phyloP scores from a whole-genome alignment of 1,284 basidiomycete genomes.

The Fistulinella cinereoalba region DNA sequence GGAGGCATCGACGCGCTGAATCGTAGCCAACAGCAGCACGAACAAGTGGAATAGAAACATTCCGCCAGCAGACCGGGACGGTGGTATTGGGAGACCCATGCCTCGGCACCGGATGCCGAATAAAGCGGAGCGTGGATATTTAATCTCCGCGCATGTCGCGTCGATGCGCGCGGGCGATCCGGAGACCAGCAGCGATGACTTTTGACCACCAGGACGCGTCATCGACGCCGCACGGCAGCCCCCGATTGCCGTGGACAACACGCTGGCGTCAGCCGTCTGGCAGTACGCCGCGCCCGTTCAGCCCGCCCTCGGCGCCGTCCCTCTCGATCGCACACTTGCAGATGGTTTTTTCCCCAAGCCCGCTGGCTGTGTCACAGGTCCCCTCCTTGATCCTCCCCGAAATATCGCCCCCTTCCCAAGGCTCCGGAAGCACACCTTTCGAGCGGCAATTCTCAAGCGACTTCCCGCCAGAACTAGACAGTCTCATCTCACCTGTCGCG shows the following conservation, averaged over 20 bases:
- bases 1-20: conserved; percentile 39
- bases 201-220: no score
- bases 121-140: conserved; percentile 16
- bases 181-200: no score
- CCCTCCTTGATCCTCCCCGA: conserved; percentile 18
- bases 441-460: conserved; percentile 27
- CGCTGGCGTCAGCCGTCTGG: conserved; percentile 2
- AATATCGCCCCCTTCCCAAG: conserved; percentile 30
- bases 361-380: conserved; percentile 20
- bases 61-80: no score
- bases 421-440: conserved; percentile 27
- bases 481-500: conserved; percentile 24
- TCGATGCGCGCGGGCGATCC: no score
- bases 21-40: conserved; percentile 17
- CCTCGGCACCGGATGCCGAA: conserved; percentile 24
- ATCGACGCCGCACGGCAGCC: no score
- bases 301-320: conserved; percentile 15
- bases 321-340: conserved; percentile 6
- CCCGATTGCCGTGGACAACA: no score
- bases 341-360: conserved; percentile 29
- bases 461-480: conserved; percentile 19
- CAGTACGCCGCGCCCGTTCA: conserved; percentile 8
- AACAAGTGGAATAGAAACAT: conserved; percentile 28
- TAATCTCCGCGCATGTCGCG: conserved; percentile 14
- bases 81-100: neutral